Evolutionary conservation across 2,329 filamentous ascomycete genomes (phyloP).

Genomic region (Diaporthe destruens): DNA sequence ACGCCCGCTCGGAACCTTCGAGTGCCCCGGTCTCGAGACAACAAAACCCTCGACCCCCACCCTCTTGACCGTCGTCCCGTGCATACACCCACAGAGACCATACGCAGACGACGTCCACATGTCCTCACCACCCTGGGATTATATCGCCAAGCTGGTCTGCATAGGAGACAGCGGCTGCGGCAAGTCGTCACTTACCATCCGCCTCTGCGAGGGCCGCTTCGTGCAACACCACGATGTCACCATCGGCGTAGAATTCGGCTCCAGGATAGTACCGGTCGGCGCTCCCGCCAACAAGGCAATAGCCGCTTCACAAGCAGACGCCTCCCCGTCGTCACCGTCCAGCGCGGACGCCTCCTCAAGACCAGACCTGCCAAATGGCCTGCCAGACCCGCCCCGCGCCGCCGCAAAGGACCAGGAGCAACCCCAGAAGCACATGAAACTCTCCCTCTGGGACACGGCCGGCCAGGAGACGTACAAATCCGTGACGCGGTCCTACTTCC

Average conservation of each 20-base stretch:
- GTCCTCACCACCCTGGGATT: conserved; percentile 87
- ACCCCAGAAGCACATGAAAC: conserved; percentile 86
- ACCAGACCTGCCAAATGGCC: conserved; percentile 53
- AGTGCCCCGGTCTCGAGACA: conserved; percentile 29
- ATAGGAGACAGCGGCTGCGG: conserved; percentile 97
- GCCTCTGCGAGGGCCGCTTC: conserved; percentile 96
- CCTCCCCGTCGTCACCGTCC: conserved; percentile 45
- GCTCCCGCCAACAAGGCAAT: conserved; percentile 75
- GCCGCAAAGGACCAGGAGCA: conserved; percentile 43
- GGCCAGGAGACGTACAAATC: conserved; percentile 98
- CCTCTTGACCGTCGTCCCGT: not conserved
- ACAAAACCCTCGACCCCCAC: not conserved
- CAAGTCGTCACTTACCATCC: conserved; percentile 93
- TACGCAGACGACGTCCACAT: conserved; percentile 53
- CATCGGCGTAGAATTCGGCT: conserved; percentile 96
- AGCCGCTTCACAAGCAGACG: conserved; percentile 35
- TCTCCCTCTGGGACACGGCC: conserved; percentile 94
- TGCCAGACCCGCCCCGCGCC: conserved; percentile 65
- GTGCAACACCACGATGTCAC: conserved; percentile 95
- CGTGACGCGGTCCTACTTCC: conserved; percentile 93
- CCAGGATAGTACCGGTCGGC: conserved; percentile 90
- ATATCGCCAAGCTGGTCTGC: conserved; percentile 98
- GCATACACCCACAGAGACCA: conserved; percentile 32
- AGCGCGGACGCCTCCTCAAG: conserved; percentile 39
- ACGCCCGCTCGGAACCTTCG: conserved; percentile 12